phyloP scores from a whole-genome alignment of 345 rosid genomes.

The Dimocarpus longan region DNA sequence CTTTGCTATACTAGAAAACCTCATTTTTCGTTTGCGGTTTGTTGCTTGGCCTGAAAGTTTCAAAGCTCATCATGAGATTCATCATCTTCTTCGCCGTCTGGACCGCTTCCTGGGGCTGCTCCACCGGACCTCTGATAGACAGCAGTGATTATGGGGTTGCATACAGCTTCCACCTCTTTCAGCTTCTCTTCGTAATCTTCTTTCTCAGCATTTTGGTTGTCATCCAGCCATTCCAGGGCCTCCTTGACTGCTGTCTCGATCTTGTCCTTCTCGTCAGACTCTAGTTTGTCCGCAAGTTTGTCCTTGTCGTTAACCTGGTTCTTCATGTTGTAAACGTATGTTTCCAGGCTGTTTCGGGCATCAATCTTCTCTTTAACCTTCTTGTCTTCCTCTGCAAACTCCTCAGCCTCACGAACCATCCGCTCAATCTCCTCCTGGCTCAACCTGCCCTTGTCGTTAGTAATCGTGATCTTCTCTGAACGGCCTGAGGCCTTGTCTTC shows the following conservation, averaged over 20 bases:
- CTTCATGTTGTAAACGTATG: conserved; percentile 30
- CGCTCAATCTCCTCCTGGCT: conserved; percentile 13
- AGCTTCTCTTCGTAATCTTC: conserved; percentile 27
- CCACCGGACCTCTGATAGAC: background rate
- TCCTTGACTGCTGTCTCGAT: conserved; percentile 28
- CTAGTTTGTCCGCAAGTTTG: conserved; percentile 30
- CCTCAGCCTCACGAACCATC: conserved; percentile 19
- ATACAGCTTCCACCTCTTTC: conserved; percentile 35
- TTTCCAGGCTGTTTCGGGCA: conserved; percentile 34
- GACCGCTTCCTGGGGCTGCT: background rate
- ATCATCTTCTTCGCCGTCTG: background rate
- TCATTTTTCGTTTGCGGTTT: background rate
- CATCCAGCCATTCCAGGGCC: conserved; percentile 27
- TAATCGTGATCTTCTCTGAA: conserved; percentile 10
- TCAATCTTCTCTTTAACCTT: conserved; percentile 29
- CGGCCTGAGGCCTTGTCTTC: conserved; percentile 4
- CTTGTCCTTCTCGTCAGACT: conserved; percentile 35
- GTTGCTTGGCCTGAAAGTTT: background rate
- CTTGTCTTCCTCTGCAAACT: conserved; percentile 21
- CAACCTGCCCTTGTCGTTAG: background rate
- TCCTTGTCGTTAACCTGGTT: conserved; percentile 22
- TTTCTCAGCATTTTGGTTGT: conserved; percentile 32
- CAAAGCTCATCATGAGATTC: background rate
- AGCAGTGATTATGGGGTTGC: conserved; percentile 27
- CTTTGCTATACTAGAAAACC: background rate